Base-by-base conservation (phyloP, 768 basidiomycete genomes). In the Trametopsis cervina region DNA sequence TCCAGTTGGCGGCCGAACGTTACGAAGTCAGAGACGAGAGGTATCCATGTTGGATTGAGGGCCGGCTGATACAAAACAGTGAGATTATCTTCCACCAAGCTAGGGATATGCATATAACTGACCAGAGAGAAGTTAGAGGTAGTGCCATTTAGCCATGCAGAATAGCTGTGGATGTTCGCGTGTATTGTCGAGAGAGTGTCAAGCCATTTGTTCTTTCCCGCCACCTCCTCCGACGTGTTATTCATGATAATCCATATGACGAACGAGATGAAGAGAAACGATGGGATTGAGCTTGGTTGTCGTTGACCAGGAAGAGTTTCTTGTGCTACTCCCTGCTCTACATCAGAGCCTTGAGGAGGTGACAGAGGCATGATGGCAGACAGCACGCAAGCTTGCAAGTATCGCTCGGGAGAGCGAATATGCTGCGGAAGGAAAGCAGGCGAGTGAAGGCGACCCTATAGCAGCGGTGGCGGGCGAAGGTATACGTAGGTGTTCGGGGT, bases 171-270 rank as follows among this genome's bases (percentile, higher is more conserved):
- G 11, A 81, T 63, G 52, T 86, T 79, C 57, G 76, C 69, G 25
- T 71, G 71, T 50, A 89, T 62, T 5, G 71, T 71, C 24, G 71
- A 66, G 4, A 90, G 59, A n/a, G 78, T 69, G 52, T 87, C 77
- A 59, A 84, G 72, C 61, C 84, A 85, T 48, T 80, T 79, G 55
- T 75, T 78, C 49, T 79, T 70, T 13, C 76, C 74, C 4, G 80
- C 66, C 50, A 76, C 77, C 58, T 85, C 83, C 56, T 87, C 85
- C 5, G 77, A 74, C 51, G 75, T 81, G 51, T 83, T 81, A 56
- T 81, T 88, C 40, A 83, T 85, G 63, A 90, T 76, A 77, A 90
- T 74, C 65, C 85, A 89, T 22, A 90, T 69, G 60, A 89, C 72
- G 49, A 90, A 77, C 55, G 73, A 75, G 46, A 89, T 70, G 68